Base-by-base conservation (phyloP, 1,284 basidiomycete genomes). In the Papiliotrema nemorosa region DNA sequence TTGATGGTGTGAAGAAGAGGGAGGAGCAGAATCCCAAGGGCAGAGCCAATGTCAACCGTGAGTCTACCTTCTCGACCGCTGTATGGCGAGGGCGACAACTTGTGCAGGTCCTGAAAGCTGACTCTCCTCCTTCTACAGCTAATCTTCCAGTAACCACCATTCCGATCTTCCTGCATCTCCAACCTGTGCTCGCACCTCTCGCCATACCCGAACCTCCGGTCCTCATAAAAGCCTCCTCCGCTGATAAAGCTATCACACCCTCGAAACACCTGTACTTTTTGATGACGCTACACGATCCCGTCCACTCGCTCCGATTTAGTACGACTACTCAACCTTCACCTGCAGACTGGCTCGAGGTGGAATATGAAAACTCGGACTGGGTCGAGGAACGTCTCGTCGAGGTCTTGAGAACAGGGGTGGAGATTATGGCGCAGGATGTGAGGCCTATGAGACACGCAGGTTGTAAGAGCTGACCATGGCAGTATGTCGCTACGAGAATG, bases 361-460 rank as follows among this genome's bases (percentile, higher is more conserved):
- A 88, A 82, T 91, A 94, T 68, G 82, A 87, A 55, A 65, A 72
- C 51, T 88, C 90, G 67, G 89, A 93, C 46, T 97, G 93, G 93
- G 90, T 96, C 4, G 93, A 97, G 74, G 90, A 96, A 69, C 74
- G 87, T 22, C 82, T 94, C 52, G 91, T 91, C 1, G 92, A 94
- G 63, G 81, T 84, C 0, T 76, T 97, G 53, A 78, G 87, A 52
- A 79, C 89, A 5, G 86, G 85, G 5, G 82, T 91, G 21, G 90
- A 93, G 73, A 82, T 90, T 20, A 75, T 92, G 52, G 90, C 89
- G 0, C 90, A 94, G 70, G 88, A 93, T 52, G 73, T 74, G 45
- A 63, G 72, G 6, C 9, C 3, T 6, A 26, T 29, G 13, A 48
- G 24, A 34, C n/a, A n/a, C 20, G 49, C n/a, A n/a, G 48, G 26